Evolutionary conservation across 2,329 filamentous ascomycete species (phyloP), one percentile per base, ranked within the genome.

Genomic region (Fusarium tupiense): DNA sequence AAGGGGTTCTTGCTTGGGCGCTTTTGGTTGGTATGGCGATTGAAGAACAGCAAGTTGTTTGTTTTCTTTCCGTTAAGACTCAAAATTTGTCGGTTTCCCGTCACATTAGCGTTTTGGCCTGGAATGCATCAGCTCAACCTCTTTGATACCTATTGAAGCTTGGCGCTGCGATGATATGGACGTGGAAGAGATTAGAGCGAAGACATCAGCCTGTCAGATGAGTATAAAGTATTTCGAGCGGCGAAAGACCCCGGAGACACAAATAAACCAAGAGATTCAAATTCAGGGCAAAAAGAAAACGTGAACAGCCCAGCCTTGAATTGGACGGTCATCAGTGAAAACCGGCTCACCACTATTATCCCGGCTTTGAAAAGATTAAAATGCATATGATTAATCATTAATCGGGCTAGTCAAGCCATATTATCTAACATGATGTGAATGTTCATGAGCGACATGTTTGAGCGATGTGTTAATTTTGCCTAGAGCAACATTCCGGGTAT

Each of bases 351-450:
- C 35, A 40, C 33, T 22, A 13, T 14, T 20, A 31, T 44, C 33
- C 24, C 26, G n/a, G 26, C 17, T n/a, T 26, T 24, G 26, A 24
- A 22, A 16, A 8, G 17, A 29, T 20, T 35, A 33, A 33, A n/a
- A 47, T 43, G 35, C 22, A 41, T 38, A 56, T 52, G 37, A 75
- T 78, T 76, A 74, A 49, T 61, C 61, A 77, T 77, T 77, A 77
- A 75, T 43, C 46, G 31, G 53, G 50, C 43, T 14, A 26, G 10
- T 17, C 12, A 50, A 16, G 37, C 40, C 63, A 44, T 61, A 19
- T 68, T 47, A 24, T 69, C 65, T 75, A 71, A 73, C 57, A 26
- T 59, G n/a, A 37, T 50, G 41, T 56, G 46, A 38, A 47, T 64
- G 40, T 68, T 72, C 37, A 33, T 66, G 57, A 66, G 60, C 47